Conservation (phyloP, 2,329 filamentous ascomycete species). For the Aphanocladium album region DNA sequence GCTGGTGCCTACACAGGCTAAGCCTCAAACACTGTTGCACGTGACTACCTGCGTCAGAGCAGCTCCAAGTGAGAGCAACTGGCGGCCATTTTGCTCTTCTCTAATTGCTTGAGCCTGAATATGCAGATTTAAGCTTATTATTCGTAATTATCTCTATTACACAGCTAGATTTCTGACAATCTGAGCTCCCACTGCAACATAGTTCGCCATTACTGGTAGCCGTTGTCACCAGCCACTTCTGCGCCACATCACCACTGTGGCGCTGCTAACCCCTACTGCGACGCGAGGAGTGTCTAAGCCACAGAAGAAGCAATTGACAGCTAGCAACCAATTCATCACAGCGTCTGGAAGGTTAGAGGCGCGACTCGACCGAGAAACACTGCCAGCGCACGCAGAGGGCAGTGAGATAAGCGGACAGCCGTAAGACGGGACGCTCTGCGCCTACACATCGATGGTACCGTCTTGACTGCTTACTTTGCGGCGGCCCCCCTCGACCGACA, state of each 20-base stretch:
- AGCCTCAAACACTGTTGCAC: not conserved
- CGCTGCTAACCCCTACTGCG: slow-evolving; percentile 1
- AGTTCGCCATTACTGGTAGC: not conserved
- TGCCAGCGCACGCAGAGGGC: not conserved
- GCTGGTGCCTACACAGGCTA: not conserved
- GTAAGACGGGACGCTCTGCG: not conserved
- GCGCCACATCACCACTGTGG: slow-evolving; percentile 5
- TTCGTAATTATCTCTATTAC: not conserved
- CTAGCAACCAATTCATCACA: slow-evolving; percentile 2
- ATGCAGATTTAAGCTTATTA: no score
- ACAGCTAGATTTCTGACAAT: not conserved
- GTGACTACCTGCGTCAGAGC: not conserved
- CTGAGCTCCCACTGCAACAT: not conserved
- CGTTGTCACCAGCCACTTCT: slow-evolving; percentile 1
- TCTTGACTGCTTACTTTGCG: not conserved
- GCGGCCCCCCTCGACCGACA: not conserved
- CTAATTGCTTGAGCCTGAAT: no score
- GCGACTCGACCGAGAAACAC: not conserved
- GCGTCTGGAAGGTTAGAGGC: not conserved
- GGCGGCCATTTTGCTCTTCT: not conserved
- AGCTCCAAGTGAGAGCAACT: not conserved
- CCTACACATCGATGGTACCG: not conserved
- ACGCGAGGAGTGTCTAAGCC: slow-evolving; percentile 8
- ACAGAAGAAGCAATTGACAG: slow-evolving; percentile 8
- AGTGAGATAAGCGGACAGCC: not conserved